Evolutionary conservation across 805 yeast genomes (phyloP), one percentile per base, ranked within the genome.

Genomic region (Kazachstania taianensis): DNA sequence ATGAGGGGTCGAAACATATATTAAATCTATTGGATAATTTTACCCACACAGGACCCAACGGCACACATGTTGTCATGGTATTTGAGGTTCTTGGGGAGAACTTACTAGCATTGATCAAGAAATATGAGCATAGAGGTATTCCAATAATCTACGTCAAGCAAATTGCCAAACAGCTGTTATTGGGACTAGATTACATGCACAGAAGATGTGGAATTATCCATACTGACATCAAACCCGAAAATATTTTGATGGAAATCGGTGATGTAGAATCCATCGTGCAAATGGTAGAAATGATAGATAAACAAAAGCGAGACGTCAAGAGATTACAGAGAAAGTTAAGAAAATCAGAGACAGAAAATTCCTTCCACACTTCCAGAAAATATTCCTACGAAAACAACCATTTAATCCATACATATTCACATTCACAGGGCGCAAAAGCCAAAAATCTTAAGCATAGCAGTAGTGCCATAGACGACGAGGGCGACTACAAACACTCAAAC

Each of bases 1-100:
- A 18, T 50, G 81, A 82, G 5, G 96, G 96, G 3, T 83, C 84
- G 46, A 71, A 71, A 26, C 84, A 81, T 57, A 80, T 89, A 17
- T 81, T 92, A 32, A 78, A 76, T 35, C 64, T 92, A 28, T 60
- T 85, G 39, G 97, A 92, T 58, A 75, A 81, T 40, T 92, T 92
- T 55, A 73, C 76, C 38, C 95, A 89, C 53, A 61, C 65, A 28
- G 98, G 98, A 1, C 86, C 84, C 5, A 85, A 92, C 58, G 99
- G 99, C 1, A 69, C 72, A 2, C 99, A 92, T 60, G 79, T 86
- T 8, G 89, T 92, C 40, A 92, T 92, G 97, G 96, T 89, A 1
- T 92, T 92, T 57, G 98, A 92, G 61, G 95, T 92, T 0, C 65
- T 92, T 42, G 99, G 99, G 15, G 99, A 92, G 58, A 89, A 86